Evolutionary conservation across 2,329 filamentous ascomycete genomes (phyloP).

Genomic region (Lachnellula subtilissima): DNA sequence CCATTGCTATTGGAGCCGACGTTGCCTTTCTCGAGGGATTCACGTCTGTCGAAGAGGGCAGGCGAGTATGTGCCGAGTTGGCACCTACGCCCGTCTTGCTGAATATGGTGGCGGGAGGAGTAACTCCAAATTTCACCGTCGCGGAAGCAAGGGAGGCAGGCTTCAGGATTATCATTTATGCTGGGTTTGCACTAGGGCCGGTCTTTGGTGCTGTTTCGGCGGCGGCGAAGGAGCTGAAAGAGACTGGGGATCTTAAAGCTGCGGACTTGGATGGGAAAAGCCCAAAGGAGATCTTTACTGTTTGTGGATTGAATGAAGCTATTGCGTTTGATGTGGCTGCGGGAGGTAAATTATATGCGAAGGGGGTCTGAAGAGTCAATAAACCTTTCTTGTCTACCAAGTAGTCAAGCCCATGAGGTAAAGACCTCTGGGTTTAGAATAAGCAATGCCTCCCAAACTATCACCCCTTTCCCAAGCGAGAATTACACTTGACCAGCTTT

Average conservation of each 20-base stretch:
- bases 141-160: conserved; percentile 50
- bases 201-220: conserved; percentile 1
- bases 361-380: no score
- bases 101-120: conserved; percentile 53
- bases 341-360: no score
- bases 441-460: no score
- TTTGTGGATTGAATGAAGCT: no score
- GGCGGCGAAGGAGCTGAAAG: not conserved
- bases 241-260: not conserved
- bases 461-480: no score
- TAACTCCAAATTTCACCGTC: conserved; percentile 48
- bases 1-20: conserved; percentile 52
- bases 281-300: no score
- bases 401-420: no score
- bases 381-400: no score
- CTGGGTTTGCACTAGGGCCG: conserved; percentile 20
- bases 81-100: conserved; percentile 44
- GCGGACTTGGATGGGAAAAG: no score
- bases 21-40: conserved; percentile 58
- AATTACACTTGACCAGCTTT: no score
- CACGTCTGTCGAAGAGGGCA: conserved; percentile 44
- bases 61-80: conserved; percentile 40
- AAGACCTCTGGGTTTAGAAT: no score
- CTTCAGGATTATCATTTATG: conserved; percentile 55
- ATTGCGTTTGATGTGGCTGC: no score